Base-by-base conservation (phyloP, 768 basidiomycete genomes). In the Serendipita indica region DNA sequence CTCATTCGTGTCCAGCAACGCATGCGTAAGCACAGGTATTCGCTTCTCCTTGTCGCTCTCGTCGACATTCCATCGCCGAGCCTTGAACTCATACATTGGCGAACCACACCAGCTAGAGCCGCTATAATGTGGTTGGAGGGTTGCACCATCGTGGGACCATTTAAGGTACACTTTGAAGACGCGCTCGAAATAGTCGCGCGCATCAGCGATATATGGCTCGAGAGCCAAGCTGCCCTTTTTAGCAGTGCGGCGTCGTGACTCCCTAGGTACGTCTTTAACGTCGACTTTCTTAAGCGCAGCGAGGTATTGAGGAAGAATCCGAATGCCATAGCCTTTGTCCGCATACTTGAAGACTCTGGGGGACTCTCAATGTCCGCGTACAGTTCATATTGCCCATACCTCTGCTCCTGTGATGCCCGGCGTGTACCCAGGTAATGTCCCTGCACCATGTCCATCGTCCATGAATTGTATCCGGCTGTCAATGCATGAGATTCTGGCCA, bases 291-390 rank as follows among this genome's bases (percentile, higher is more conserved):
- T 30, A 18, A 62, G 57, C 28, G 52, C 61, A 16, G 28, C 54
- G 18, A 62, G 16, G 33, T 62, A 62, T 16, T 49, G 52, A 0
- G 62, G 60, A 16, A 62, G 62, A 27, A 62, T 57, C 18, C 62
- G 62, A 0, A 62, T 57, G 14, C 61, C 62, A 56, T 58, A 62
- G 14, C 62, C 62, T 27, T 61, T 62, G 39, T 60, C 37, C 0
- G 62, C 62, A 34, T 62, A 62, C 41, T 62, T 62, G 58, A 62
- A 62, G 1, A 62, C 62, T 22, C 62, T 62, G 58, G 22, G 18
- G 27, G 4, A 3, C 39, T 33, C 18, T 52, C 39, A n/a, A 18
- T 22, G 18, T 39, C 16, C 20, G 54, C 13, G 41, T n/a, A 32
- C 5, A 52, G 6, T 3, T 18, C n/a, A 14, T 2, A 37, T 39